Evolutionary conservation across 257 asterid genomes (phyloP).

Genomic region (Capsicum baccatum): DNA sequence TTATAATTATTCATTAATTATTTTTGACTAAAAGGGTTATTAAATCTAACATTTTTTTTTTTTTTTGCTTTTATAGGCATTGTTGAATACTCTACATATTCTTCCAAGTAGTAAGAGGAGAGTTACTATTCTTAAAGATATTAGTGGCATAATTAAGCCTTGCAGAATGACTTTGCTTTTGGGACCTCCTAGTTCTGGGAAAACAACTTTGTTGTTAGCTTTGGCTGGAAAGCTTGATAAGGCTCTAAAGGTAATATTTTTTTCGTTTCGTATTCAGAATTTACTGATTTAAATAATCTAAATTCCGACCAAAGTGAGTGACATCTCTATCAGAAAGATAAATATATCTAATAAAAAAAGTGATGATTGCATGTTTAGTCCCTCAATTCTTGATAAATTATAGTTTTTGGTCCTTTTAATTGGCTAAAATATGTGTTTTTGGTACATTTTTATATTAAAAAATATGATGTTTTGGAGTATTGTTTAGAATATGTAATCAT

Average conservation of each 20-base stretch:
- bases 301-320: background rate
- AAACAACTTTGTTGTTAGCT: slow-evolving; percentile 69
- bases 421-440: background rate
- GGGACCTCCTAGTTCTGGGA: slow-evolving; percentile 82
- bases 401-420: background rate
- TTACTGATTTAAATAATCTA: background rate
- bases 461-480: background rate
- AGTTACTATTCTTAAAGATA: slow-evolving; percentile 56
- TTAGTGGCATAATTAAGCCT: slow-evolving; percentile 68
- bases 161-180: slow-evolving; percentile 69
- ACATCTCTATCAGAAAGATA: background rate
- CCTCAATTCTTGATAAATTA: background rate
- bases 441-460: background rate
- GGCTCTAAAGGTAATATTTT: slow-evolving; percentile 47
- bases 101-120: slow-evolving; percentile 56
- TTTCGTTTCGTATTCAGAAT: background rate
- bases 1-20: background rate
- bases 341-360: background rate
- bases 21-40: background rate
- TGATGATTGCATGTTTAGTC: background rate
- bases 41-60: slow-evolving; percentile 16
- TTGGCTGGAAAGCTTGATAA: slow-evolving; percentile 74
- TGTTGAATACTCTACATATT: slow-evolving; percentile 43
- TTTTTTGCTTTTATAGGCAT: slow-evolving; percentile 23
- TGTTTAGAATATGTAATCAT: background rate